Base-by-base conservation (phyloP, 805 yeast genomes). In the Wickerhamiella alocasiicola region DNA sequence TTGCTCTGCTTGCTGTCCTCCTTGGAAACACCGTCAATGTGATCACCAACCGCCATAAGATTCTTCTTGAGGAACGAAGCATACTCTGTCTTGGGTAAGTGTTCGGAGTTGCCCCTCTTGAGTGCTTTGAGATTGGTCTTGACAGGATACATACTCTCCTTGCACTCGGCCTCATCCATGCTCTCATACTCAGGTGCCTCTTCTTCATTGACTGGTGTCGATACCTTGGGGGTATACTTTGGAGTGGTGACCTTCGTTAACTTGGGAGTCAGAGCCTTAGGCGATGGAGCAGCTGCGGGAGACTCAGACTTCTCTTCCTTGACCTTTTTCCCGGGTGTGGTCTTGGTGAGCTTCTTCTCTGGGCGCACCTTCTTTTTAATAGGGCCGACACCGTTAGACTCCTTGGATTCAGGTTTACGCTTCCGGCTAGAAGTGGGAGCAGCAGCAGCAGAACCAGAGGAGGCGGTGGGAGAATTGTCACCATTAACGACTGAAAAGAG, bases 61-160 rank as follows among this genome's bases (percentile, higher is more conserved):
- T 83, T 93, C 19, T 63, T 65, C 55, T 77, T 76, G 46, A 84
- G 64, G 6, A 78, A 66, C n/a, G 60, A 62, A 6, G 84, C 83
- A 81, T 87, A 83, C 51, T 75, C 91, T 44, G 72, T 72, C 48
- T 83, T 74, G 43, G 76, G 87, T 46, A 80, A 60, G 0, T 87
- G 87, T 39, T 73, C 68, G 2, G 50, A 47, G 44, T 74, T 71
- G 18, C 94, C 94, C 48, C 73, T 70, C 50, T 78, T 78, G 43
- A 83, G 65, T 34, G 73, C 68, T 55, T 71, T 67, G 50, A 83
- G 67, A 3, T 87, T 77, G 38, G 71, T 68, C 33, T 78, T 69
- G 31, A 84, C 78, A 6, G 83, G 80, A 39, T 72, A 71, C 65
- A 83, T 66, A 1, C 67, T 58, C 18, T 61, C 59, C 55, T 76